Evolutionary conservation across 805 yeast species (phyloP).

Genomic region (Myxozyma neotropica): DNA sequence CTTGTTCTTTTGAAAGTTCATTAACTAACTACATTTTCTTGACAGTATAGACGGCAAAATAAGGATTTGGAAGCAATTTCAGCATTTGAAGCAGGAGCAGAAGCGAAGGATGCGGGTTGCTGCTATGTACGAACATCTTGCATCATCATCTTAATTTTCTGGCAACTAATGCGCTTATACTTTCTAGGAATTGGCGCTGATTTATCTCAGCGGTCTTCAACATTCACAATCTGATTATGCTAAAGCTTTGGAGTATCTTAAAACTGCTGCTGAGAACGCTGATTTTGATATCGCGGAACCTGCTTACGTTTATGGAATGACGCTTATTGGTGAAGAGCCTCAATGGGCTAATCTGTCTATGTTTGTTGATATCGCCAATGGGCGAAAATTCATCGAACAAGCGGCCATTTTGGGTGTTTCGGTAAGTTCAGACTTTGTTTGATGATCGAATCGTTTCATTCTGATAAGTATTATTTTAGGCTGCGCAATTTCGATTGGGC

Average conservation of each 20-base stretch:
- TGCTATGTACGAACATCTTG: slow-evolving; percentile 42
- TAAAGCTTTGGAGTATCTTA: slow-evolving; percentile 38
- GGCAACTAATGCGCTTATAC: not conserved
- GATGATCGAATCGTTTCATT: too few relatives aligned
- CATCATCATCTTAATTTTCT: slow-evolving; percentile 32
- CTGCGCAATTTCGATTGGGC: slow-evolving; percentile 33
- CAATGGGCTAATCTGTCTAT: not conserved
- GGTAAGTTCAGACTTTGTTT: slow-evolving; percentile 22
- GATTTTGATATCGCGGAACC: slow-evolving; percentile 48
- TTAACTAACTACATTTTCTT: too few relatives aligned
- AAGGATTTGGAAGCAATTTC: slow-evolving; percentile 35
- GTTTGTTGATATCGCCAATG: slow-evolving; percentile 14
- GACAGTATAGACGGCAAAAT: too few relatives aligned
- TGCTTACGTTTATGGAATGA: slow-evolving; percentile 44
- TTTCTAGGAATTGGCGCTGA: slow-evolving; percentile 15
- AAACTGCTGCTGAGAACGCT: slow-evolving; percentile 38
- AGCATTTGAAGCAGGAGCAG: slow-evolving; percentile 44
- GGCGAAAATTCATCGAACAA: slow-evolving; percentile 35
- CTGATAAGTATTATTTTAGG: too few relatives aligned
- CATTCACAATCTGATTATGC: slow-evolving; percentile 38
- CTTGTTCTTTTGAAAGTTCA: too few relatives aligned
- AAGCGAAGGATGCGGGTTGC: slow-evolving; percentile 45
- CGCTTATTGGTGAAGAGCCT: slow-evolving; percentile 42
- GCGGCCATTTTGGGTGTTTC: slow-evolving; percentile 45
- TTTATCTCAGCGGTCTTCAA: slow-evolving; percentile 40